These are phyloP conservation scores for Steccherinum ochraceum DNA, from an alignment of 768 basidiomycete genomes.

Conservation along the genomic window DNA sequence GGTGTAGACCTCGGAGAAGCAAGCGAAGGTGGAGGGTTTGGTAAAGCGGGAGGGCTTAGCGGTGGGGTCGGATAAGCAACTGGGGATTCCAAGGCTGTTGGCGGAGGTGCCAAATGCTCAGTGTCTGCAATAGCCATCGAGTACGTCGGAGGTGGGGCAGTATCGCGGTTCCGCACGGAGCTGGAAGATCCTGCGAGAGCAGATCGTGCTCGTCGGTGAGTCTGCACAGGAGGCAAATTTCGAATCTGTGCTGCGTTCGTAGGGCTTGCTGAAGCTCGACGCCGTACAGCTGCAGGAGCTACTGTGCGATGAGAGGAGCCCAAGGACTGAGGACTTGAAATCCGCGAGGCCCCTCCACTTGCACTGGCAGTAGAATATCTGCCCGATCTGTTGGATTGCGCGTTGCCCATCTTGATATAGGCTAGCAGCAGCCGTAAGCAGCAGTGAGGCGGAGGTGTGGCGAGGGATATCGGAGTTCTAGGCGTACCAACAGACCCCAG, in stretches of 20 bases:
- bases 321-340: background rate
- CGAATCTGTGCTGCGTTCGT: background rate
- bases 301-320: background rate
- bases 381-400: background rate
- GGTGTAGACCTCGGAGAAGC: background rate
- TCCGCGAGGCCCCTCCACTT: background rate
- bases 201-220: slow-evolving; percentile 10
- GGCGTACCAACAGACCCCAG: background rate
- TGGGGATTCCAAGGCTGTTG: background rate
- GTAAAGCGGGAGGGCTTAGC: background rate
- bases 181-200: slow-evolving; percentile 5
- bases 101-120: slow-evolving; percentile 1
- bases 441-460: background rate
- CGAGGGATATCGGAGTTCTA: background rate
- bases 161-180: slow-evolving; percentile 4
- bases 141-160: slow-evolving; percentile 13
- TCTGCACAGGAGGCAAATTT: background rate
- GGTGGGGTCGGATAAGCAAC: background rate
- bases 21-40: background rate
- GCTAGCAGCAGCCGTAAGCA: background rate
- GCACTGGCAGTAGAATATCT: background rate
- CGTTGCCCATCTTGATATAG: background rate
- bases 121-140: slow-evolving; percentile 9
- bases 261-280: background rate
- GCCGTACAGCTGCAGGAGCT: background rate